Percentiles rank a stretch among this genome's conserved stretches.
These are phyloP conservation scores for Achaetomium macrosporum DNA, from an alignment of 2,329 filamentous ascomycete species.

Conservation along the genomic window DNA sequence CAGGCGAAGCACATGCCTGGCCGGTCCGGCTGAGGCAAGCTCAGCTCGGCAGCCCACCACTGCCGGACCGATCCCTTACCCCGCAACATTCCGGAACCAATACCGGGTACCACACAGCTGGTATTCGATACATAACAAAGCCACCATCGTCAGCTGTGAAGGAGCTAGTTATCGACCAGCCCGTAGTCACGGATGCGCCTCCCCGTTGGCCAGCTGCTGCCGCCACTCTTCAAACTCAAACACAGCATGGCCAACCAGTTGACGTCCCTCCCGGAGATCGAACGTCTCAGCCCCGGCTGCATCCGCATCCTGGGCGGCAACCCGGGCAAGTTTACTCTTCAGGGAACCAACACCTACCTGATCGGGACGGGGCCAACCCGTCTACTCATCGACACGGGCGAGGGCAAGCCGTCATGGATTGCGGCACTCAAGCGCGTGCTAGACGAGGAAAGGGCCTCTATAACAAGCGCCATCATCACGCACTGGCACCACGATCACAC, in stretches of 20 bases:
- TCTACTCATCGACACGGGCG: constrained; percentile 84
- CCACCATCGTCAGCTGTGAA: too few species aligned
- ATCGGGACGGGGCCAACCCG: constrained; percentile 68
- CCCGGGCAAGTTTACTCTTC: constrained; percentile 71
- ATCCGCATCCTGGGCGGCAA: constrained; percentile 87
- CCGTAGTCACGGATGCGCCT: neutral
- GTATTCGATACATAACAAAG: too few species aligned
- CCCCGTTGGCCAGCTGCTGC: neutral
- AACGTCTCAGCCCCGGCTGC: constrained; percentile 69
- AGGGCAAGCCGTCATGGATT: constrained; percentile 72
- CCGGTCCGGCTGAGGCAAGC: neutral
- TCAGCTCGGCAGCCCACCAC: neutral
- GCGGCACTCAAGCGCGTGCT: constrained; percentile 59
- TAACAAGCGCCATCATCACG: constrained; percentile 70
- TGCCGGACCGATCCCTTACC: neutral
- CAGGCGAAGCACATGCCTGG: neutral
- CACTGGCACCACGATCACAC: constrained; percentile 92
- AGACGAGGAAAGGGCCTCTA: constrained; percentile 57
- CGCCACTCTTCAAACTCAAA: neutral
- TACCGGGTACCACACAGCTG: too few species aligned
- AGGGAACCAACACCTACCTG: constrained; percentile 92
- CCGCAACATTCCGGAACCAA: neutral
- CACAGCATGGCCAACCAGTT: constrained; percentile 55
- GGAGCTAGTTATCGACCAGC: too few species aligned
- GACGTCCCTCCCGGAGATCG: constrained; percentile 62